A percentile compares a stretch with the other conserved stretches of the same genome.
These are phyloP conservation scores for Vitis hybrid DNA, from an alignment of 177 flowering plant genomes.

Conservation along the genomic window DNA sequence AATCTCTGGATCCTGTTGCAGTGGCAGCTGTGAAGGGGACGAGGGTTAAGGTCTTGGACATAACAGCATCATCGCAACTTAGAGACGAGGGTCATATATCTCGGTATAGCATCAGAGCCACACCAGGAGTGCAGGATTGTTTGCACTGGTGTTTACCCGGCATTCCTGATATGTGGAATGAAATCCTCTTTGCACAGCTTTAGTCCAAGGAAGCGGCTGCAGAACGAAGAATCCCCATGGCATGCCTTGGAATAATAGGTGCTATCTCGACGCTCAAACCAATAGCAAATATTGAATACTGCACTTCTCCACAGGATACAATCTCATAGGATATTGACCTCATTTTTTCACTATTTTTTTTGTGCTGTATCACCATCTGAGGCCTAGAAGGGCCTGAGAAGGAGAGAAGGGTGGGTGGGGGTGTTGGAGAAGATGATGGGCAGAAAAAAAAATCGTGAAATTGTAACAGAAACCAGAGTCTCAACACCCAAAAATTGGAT, in stretches of 20 bases:
- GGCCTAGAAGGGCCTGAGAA: too few relatives aligned
- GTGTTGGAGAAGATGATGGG: too few relatives aligned
- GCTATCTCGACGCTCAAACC: too few relatives aligned
- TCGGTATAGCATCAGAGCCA: conserved; percentile 48
- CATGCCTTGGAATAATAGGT: not conserved
- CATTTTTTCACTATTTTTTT: too few relatives aligned
- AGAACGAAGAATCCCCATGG: not conserved
- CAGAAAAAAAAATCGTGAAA: too few relatives aligned
- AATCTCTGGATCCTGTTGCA: conserved; percentile 56
- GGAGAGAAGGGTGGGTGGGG: too few relatives aligned
- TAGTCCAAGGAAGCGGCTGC: conserved; percentile 8
- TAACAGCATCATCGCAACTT: conserved; percentile 71
- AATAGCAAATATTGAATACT: too few relatives aligned
- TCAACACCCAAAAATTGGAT: too few relatives aligned
- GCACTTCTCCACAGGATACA: too few relatives aligned
- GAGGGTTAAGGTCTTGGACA: conserved; percentile 62
- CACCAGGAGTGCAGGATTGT: conserved; percentile 72
- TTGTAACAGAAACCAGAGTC: too few relatives aligned
- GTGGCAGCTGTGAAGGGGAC: conserved; percentile 69
- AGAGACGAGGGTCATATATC: conserved; percentile 91
- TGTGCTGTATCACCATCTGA: too few relatives aligned
- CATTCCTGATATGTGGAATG: conserved; percentile 92
- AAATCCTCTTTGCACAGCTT: conserved; percentile 62
- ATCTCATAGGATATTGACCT: too few relatives aligned
- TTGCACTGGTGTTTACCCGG: conserved; percentile 97